Evolutionary conservation across 73 alveolate species (phyloP).

Genomic region (Tetrahymena borealis): DNA sequence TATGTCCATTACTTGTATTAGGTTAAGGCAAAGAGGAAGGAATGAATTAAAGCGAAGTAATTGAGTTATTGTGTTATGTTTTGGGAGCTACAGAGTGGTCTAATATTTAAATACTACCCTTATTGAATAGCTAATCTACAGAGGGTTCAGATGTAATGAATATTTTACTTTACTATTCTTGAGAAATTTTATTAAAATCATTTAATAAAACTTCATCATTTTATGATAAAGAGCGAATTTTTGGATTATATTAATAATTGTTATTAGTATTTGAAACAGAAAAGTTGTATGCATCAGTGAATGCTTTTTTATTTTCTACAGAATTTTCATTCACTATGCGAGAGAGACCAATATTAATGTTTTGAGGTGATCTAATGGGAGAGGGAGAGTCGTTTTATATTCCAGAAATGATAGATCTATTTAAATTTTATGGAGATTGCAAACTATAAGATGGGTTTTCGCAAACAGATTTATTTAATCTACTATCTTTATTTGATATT

Average conservation of each 20-base stretch:
- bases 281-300: background rate
- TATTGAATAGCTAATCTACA: background rate
- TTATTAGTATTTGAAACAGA: background rate
- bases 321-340: background rate
- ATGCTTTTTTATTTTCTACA: background rate
- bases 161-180: background rate
- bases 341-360: background rate
- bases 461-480: background rate
- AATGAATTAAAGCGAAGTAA: background rate
- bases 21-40: background rate
- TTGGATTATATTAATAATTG: background rate
- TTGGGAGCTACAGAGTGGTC: background rate
- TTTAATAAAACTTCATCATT: background rate
- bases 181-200: background rate
- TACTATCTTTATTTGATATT: background rate
- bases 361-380: background rate
- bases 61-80: background rate
- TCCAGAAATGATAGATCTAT: background rate
- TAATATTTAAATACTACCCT: background rate
- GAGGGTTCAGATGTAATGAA: background rate
- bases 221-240: background rate
- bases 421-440: background rate
- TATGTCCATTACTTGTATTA: background rate
- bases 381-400: background rate
- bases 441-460: background rate